These are phyloP conservation scores for Solanum hybrid DNA, from an alignment of 305 asterid species.

Conservation along the genomic window DNA sequence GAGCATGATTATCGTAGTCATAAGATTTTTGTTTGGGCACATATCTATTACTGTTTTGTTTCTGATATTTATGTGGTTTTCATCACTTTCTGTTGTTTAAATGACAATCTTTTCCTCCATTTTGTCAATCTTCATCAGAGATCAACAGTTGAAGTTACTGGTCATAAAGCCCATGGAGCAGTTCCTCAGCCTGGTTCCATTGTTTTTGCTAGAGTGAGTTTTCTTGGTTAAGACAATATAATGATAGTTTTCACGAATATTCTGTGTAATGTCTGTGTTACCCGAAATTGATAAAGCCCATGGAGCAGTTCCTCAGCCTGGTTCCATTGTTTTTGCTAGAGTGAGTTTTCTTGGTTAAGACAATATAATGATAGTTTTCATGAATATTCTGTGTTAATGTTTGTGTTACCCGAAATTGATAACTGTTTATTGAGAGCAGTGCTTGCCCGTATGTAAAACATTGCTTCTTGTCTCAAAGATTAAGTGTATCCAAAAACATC, in stretches of 20 bases:
- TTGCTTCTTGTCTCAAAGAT: background rate
- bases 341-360: constrained; percentile 27
- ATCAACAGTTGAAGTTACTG: constrained; percentile 72
- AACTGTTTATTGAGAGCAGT: background rate
- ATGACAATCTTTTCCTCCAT: background rate
- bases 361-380: background rate
- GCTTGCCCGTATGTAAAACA: background rate
- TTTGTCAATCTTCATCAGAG: constrained; percentile 25
- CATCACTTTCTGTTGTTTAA: background rate
- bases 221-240: background rate
- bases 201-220: constrained; percentile 73
- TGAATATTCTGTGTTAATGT: background rate
- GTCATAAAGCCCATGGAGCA: constrained; percentile 89
- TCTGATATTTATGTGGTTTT: background rate
- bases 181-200: constrained; percentile 82
- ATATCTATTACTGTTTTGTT: background rate
- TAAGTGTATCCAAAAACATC: background rate
- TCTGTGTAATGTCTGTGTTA: background rate
- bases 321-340: constrained; percentile 66
- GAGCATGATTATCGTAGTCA: background rate
- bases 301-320: constrained; percentile 93
- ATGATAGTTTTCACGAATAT: background rate
- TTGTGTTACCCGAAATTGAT: background rate
- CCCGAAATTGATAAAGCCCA: constrained; percentile 42
- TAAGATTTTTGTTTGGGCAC: background rate